A percentile compares a stretch with the other conserved stretches of the same genome.
These are phyloP conservation scores for Phaseolus lunatus DNA, from an alignment of 306 rosid species.

Conservation along the genomic window DNA sequence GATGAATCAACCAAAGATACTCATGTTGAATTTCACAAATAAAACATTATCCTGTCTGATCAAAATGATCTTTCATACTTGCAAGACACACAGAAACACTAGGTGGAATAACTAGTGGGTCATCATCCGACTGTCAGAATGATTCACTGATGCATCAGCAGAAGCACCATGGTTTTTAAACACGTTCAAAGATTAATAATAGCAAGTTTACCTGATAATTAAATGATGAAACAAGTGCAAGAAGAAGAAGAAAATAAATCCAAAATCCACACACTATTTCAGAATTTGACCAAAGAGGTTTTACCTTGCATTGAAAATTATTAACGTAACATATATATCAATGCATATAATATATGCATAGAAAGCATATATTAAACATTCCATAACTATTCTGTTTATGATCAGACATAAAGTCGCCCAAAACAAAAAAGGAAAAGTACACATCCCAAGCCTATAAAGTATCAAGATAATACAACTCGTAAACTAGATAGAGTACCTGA, in stretches of 20 bases:
- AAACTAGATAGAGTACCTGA: constrained; percentile 39
- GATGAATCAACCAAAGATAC: constrained; percentile 68
- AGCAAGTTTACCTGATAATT: constrained; percentile 6
- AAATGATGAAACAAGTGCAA: constrained; percentile 14
- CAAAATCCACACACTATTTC: background rate
- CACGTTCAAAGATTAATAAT: constrained; percentile 54
- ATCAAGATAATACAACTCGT: background rate
- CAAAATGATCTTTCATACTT: constrained; percentile 62
- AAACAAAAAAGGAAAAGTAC: background rate
- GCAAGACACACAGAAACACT: constrained; percentile 61
- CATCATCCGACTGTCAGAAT: constrained; percentile 83
- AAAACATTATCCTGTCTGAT: constrained; percentile 61
- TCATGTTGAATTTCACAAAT: constrained; percentile 59
- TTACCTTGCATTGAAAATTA: background rate
- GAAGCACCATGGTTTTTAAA: constrained; percentile 83
- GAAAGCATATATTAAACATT: background rate
- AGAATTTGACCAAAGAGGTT: background rate
- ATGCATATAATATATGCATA: background rate
- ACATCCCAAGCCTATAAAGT: background rate
- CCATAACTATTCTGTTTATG: background rate
- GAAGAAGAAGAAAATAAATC: constrained; percentile 22
- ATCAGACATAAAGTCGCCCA: constrained; percentile 3
- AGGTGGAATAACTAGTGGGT: constrained; percentile 74
- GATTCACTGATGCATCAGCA: constrained; percentile 82
- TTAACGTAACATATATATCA: background rate